phyloP scores from a whole-genome alignment of 148 eudicot genomes.

The Rhododendron ovatum region DNA sequence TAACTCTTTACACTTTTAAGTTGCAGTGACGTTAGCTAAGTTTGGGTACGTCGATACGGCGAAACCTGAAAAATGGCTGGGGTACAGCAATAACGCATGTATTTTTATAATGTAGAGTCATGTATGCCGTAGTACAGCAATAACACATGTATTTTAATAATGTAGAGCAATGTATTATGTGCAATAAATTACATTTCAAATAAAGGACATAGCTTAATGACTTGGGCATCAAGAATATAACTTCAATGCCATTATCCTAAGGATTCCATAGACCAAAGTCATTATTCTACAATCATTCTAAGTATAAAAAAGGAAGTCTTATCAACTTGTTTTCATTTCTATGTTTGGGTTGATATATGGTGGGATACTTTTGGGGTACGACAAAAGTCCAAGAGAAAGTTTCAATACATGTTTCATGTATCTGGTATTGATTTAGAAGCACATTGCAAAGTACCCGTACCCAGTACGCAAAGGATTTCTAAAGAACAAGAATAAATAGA shows the following conservation, averaged over 20 bases:
- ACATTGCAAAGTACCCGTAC: neutral
- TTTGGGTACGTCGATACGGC: neutral
- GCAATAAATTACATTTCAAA: too few species aligned
- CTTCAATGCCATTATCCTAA: too few species aligned
- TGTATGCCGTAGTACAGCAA: neutral
- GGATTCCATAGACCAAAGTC: neutral
- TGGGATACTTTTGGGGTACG: neutral
- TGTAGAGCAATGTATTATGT: neutral
- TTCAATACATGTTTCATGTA: neutral
- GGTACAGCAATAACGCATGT: neutral
- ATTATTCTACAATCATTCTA: neutral
- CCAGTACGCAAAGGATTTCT: neutral
- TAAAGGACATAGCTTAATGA: neutral
- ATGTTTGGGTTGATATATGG: neutral
- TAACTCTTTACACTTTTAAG: neutral
- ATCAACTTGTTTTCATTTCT: neutral
- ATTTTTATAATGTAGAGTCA: neutral
- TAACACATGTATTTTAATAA: neutral
- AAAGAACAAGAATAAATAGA: neutral
- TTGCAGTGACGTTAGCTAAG: neutral
- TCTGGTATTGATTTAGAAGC: neutral
- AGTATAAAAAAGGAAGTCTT: neutral
- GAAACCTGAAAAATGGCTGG: neutral
- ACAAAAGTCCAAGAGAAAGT: neutral
- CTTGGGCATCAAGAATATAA: too few species aligned